Conservation (phyloP, 179 eudicot species). For the Corrigiola litoralis region DNA sequence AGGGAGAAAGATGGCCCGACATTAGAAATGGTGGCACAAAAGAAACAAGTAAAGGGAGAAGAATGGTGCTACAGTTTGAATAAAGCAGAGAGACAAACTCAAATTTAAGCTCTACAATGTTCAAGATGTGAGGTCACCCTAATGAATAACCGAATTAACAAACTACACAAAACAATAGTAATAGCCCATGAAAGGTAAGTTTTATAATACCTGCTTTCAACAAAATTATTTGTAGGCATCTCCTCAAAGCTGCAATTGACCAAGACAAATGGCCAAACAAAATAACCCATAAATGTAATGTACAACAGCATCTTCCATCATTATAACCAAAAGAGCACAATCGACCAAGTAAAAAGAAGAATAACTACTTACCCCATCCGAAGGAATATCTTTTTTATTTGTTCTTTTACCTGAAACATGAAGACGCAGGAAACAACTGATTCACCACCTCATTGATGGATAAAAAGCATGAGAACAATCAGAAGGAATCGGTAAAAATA, state of each 20-base stretch:
- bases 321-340: background rate
- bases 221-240: slow-evolving; percentile 93
- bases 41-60: too few relatives aligned
- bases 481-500: background rate
- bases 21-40: too few relatives aligned
- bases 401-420: slow-evolving; percentile 62
- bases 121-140: too few relatives aligned
- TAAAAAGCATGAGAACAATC: background rate
- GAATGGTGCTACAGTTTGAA: too few relatives aligned
- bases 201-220: slow-evolving; percentile 79
- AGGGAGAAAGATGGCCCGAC: too few relatives aligned
- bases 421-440: background rate
- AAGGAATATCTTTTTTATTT: slow-evolving; percentile 78
- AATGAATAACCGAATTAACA: too few relatives aligned
- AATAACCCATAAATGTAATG: background rate
- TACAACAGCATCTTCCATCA: background rate
- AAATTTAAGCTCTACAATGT: too few relatives aligned
- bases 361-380: slow-evolving; percentile 73
- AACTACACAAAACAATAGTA: too few relatives aligned
- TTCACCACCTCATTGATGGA: background rate
- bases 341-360: background rate
- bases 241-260: slow-evolving; percentile 80
- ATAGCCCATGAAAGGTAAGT: too few relatives aligned
- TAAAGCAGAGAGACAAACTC: too few relatives aligned
- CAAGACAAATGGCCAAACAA: slow-evolving; percentile 10